These are phyloP conservation scores for Fragaria nilgerrensis DNA, from an alignment of 306 rosid species.

Conservation along the genomic window DNA sequence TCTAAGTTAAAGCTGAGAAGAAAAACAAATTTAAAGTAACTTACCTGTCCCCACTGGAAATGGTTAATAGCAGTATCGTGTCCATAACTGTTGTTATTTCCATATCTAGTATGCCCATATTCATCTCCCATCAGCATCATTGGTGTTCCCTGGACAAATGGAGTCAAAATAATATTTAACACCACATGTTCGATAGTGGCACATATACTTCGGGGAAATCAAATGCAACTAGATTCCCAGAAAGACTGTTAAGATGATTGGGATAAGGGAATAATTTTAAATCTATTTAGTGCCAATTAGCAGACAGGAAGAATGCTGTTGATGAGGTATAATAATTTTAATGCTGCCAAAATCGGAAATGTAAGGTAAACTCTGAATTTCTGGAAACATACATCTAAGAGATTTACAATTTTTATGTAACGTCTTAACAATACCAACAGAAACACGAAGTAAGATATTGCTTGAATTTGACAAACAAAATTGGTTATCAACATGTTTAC, in stretches of 20 bases:
- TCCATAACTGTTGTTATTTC: conserved; percentile 96
- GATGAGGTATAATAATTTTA: background rate
- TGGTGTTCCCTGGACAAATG: conserved; percentile 72
- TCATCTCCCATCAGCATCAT: conserved; percentile 99
- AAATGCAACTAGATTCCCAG: background rate
- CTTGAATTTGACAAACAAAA: background rate
- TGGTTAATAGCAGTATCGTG: conserved; percentile 76
- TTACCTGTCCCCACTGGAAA: conserved; percentile 81
- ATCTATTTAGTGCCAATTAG: background rate
- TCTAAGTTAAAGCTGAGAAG: conserved; percentile 27
- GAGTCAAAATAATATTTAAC: conserved; percentile 29
- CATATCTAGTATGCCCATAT: conserved; percentile 83
- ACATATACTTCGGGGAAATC: background rate
- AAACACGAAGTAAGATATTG: background rate
- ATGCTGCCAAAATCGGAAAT: background rate
- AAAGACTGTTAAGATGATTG: background rate
- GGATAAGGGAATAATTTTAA: background rate
- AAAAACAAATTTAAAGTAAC: background rate
- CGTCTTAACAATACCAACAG: background rate
- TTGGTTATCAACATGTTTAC: conserved; percentile 36
- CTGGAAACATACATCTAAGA: background rate
- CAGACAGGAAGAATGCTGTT: background rate
- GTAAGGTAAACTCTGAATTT: background rate
- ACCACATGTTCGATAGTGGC: conserved; percentile 15
- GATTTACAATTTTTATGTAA: background rate